phyloP scores from a whole-genome alignment of 257 asterid species.

The Misopates orontium region DNA sequence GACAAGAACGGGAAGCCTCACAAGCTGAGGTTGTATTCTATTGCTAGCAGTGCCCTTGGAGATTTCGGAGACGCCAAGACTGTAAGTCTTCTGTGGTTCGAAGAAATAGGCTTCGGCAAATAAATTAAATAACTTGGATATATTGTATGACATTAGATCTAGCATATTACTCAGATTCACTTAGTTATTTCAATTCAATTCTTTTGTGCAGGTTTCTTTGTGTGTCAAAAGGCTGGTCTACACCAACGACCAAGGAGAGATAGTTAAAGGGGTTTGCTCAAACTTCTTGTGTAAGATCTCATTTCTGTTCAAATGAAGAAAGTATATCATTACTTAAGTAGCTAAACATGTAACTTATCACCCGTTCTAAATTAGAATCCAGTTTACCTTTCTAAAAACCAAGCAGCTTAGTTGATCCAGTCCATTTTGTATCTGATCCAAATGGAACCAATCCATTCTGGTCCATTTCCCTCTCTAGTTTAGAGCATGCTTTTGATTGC shows the following conservation, averaged over 20 bases:
- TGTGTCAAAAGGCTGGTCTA: slow-evolving; percentile 91
- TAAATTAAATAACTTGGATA: too few species aligned
- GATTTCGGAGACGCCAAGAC: slow-evolving; percentile 98
- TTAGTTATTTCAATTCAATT: slow-evolving; percentile 11
- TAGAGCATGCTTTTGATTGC: slow-evolving; percentile 1
- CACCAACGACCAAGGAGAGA: slow-evolving; percentile 85
- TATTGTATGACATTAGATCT: too few species aligned
- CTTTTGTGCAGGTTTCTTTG: slow-evolving; percentile 67
- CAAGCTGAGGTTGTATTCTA: slow-evolving; percentile 88
- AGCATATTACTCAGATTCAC: not conserved
- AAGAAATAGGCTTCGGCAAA: too few species aligned
- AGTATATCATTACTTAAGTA: not conserved
- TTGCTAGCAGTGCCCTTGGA: slow-evolving; percentile 97
- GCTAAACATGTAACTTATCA: not conserved
- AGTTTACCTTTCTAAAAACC: not conserved
- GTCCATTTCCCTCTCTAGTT: too few species aligned
- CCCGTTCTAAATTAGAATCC: not conserved
- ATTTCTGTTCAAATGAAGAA: not conserved
- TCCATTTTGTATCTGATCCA: too few species aligned
- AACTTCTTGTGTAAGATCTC: slow-evolving; percentile 82
- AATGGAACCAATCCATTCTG: too few species aligned
- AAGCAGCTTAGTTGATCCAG: not conserved
- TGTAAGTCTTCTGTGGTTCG: slow-evolving; percentile 41
- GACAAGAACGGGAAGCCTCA: slow-evolving; percentile 98
- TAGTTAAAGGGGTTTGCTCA: slow-evolving; percentile 95